A percentile compares a stretch with the other conserved stretches of the same genome.
Conservation (phyloP, 306 rosid genomes). For the Lathyrus tuberosus region DNA sequence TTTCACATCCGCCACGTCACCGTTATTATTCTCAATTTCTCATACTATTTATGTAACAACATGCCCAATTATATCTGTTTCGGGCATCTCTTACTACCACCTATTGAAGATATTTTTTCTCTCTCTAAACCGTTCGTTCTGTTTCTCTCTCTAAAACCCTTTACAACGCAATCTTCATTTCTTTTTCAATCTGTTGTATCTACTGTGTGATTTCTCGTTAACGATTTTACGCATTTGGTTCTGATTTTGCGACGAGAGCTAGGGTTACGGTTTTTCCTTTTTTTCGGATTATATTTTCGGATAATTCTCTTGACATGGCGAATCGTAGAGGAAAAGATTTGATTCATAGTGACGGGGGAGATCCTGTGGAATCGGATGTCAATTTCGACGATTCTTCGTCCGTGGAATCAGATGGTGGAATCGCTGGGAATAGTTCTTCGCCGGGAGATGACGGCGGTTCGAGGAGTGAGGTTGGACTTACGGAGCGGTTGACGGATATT, state of each 20-base stretch:
- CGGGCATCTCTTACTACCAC: neutral
- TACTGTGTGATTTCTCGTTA: neutral
- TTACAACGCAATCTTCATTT: neutral
- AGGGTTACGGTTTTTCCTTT: conserved; percentile 27
- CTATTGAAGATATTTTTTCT: conserved; percentile 33
- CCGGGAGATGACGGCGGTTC: conserved; percentile 41
- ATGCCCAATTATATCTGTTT: neutral
- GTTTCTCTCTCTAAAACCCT: conserved; percentile 31
- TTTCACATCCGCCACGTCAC: conserved; percentile 69
- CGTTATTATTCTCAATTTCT: neutral
- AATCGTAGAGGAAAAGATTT: conserved; percentile 54
- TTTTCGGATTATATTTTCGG: neutral
- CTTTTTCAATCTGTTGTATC: neutral
- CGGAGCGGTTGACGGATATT: conserved; percentile 78
- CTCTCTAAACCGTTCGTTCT: conserved; percentile 29
- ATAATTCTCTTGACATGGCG: conserved; percentile 47
- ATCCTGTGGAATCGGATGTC: conserved; percentile 48
- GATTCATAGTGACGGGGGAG: conserved; percentile 36
- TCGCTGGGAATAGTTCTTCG: conserved; percentile 38
- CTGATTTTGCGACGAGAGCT: conserved; percentile 27
- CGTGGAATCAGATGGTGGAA: conserved; percentile 43
- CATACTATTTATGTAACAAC: conserved; percentile 37
- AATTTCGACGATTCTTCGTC: conserved; percentile 53
- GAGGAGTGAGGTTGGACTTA: conserved; percentile 61
- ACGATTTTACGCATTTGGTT: conserved; percentile 17